A percentile compares a stretch with the other conserved stretches of the same genome.
phyloP scores from a whole-genome alignment of 2,329 filamentous ascomycete genomes.

The Colletotrichum sp. region DNA sequence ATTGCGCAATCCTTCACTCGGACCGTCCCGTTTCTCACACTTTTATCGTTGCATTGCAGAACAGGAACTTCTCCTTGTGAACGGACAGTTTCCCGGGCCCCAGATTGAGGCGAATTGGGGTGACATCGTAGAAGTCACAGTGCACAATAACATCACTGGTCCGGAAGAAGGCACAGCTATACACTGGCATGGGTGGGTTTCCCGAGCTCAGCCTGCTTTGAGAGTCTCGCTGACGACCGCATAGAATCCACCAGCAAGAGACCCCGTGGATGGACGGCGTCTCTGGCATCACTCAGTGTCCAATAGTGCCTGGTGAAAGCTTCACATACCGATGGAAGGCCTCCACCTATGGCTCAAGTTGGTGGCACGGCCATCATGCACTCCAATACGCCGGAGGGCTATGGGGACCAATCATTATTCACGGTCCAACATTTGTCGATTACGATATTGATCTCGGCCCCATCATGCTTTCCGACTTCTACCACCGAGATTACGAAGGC shows the following conservation, averaged over 20 bases:
- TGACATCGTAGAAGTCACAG: constrained; percentile 1
- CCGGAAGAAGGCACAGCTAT: constrained; percentile 19
- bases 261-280: constrained; percentile 55
- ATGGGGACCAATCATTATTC: constrained; percentile 62
- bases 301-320: constrained; percentile 53
- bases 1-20: background rate
- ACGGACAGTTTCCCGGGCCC: constrained; percentile 10
- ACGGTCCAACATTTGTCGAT: constrained; percentile 55
- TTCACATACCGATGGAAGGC: constrained; percentile 63
- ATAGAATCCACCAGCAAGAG: constrained; percentile 6
- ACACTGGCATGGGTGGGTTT: constrained; percentile 17
- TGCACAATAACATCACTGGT: constrained; percentile 16
- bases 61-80: background rate
- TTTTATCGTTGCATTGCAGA: background rate
- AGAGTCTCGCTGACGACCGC: background rate
- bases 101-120: constrained; percentile 18
- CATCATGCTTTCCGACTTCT: constrained; percentile 64
- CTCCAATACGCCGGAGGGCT: constrained; percentile 57
- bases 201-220: no score
- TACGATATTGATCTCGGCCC: constrained; percentile 65
- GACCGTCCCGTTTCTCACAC: background rate
- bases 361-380: constrained; percentile 66
- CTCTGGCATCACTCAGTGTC: constrained; percentile 51
- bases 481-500: constrained; percentile 51
- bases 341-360: constrained; percentile 57